Percentiles rank a stretch among this genome's conserved stretches.
These are phyloP conservation scores for Ceratopteris richardii DNA, from an alignment of 75 land plant species.

Conservation along the genomic window DNA sequence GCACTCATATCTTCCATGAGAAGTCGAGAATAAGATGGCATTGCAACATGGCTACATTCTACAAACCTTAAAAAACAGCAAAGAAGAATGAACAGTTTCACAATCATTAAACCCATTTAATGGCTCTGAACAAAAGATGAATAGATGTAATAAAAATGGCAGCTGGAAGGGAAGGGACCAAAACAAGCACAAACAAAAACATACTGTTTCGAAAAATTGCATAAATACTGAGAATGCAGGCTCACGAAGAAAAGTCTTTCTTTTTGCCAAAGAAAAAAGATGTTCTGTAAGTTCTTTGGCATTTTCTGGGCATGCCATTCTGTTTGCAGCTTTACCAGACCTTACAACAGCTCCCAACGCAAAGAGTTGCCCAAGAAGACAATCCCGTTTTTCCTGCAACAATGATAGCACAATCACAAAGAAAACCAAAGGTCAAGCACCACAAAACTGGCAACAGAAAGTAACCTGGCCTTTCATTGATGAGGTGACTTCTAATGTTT, in stretches of 20 bases:
- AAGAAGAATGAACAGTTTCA: too few species aligned
- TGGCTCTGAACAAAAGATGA: too few species aligned
- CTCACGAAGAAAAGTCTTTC: slow-evolving; percentile 80
- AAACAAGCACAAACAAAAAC: too few species aligned
- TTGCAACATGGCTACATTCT: too few species aligned
- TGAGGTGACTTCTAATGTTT: slow-evolving; percentile 64
- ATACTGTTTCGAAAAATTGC: slow-evolving; percentile 67
- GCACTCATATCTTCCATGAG: too few species aligned
- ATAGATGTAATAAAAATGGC: too few species aligned
- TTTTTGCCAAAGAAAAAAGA: slow-evolving; percentile 55
- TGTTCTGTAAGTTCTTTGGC: slow-evolving; percentile 38
- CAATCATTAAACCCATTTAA: too few species aligned
- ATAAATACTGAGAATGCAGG: slow-evolving; percentile 59
- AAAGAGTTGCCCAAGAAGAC: slow-evolving; percentile 81
- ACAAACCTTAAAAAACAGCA: too few species aligned
- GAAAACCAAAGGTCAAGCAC: not conserved
- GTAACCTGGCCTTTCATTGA: slow-evolving; percentile 92
- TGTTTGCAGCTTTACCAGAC: slow-evolving; percentile 46
- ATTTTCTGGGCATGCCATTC: slow-evolving; percentile 14
- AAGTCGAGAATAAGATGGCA: too few species aligned
- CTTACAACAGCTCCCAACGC: slow-evolving; percentile 86
- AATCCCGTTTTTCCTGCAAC: slow-evolving; percentile 76
- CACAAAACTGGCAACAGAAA: not conserved
- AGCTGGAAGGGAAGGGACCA: too few species aligned
- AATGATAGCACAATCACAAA: not conserved